Base-by-base conservation (phyloP, 345 rosid genomes). In the Salix purpurea region DNA sequence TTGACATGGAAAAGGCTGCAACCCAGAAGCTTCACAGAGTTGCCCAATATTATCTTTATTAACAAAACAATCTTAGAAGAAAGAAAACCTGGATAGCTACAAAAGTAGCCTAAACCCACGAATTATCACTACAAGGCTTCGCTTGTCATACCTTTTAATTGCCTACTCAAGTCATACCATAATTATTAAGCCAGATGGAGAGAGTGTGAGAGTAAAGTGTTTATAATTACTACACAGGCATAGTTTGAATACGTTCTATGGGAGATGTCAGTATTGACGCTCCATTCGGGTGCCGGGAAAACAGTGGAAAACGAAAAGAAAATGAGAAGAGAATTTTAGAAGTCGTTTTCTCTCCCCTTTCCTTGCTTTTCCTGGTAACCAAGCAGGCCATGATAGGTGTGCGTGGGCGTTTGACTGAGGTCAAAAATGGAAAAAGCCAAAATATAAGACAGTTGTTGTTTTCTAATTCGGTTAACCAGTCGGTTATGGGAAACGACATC, bases 201-300 rank as follows among this genome's bases (percentile, higher is more conserved):
- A 66, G 65, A 42, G 14, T 42, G 46, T n/a, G 8, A 9, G 9
- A 50, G 65, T 10, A n/a, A 64, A 15, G 32, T 18, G 36, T 4
- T 5, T 2, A 30, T n/a, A 37, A n/a, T 61, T 40, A 11, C 69
- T 26, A 24, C 16, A 73, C 37, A 32, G 30, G 28, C 65, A 15
- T 30, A 44, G 21, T 8, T 30, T 7, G 46, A 65, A 18, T n/a
- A 30, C 46, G 19, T 4, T 39, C n/a, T 37, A 28, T 6, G 65
- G 61, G 71, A 50, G 40, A n/a, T n/a, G 36, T 4, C 71, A 52
- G 65, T 12, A 8, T 8, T 9, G 56, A 24, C 19, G 50, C 71
- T 71, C 56, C 50, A 5, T 54, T 66, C 42, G 68, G 48, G 50
- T 65, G 71, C 16, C 62, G 46, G 65, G 67, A 78, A 78, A 78